A percentile compares a stretch with the other conserved stretches of the same genome.
These are phyloP conservation scores for Syncephalastrum sp. DNA, from an alignment of 371 early-diverging fungal species.

Conservation along the genomic window DNA sequence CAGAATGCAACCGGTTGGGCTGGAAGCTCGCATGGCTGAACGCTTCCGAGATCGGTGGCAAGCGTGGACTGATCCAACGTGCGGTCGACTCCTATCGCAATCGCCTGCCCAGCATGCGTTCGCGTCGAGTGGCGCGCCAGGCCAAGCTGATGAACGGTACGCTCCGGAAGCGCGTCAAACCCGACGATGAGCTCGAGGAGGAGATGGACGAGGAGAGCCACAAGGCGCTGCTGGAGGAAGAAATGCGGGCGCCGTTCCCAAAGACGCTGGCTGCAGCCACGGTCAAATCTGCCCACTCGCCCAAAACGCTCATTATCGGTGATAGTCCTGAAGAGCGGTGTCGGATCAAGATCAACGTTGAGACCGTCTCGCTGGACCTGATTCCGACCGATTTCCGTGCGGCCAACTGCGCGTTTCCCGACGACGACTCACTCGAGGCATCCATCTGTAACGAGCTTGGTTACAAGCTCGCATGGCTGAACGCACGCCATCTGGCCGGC, in stretches of 20 bases:
- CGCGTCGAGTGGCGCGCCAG: slow-evolving; percentile 80
- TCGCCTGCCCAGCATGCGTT: slow-evolving; percentile 77
- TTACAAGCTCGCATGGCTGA: slow-evolving; percentile 48
- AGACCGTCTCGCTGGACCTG: slow-evolving; percentile 34
- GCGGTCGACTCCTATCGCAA: slow-evolving; percentile 95
- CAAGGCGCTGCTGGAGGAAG: slow-evolving; percentile 3
- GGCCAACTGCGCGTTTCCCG: slow-evolving; percentile 43
- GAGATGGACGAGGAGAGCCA: slow-evolving; percentile 27
- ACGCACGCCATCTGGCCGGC: slow-evolving; percentile 40
- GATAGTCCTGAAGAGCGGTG: slow-evolving; percentile 29
- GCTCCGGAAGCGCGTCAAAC: slow-evolving; percentile 35
- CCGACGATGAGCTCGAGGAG: slow-evolving; percentile 12
- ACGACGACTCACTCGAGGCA: slow-evolving; percentile 31
- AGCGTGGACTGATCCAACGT: slow-evolving; percentile 91
- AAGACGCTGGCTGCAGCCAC: slow-evolving; percentile 25
- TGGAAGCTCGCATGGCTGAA: slow-evolving; percentile 94
- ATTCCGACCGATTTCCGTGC: slow-evolving; percentile 38
- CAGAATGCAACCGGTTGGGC: slow-evolving; percentile 86
- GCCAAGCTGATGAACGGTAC: slow-evolving; percentile 68
- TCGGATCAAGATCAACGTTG: slow-evolving; percentile 43
- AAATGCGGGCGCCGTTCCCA: slow-evolving; percentile 11
- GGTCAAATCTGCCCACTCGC: slow-evolving; percentile 34
- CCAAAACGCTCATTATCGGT: slow-evolving; percentile 42
- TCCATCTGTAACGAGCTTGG: slow-evolving; percentile 40
- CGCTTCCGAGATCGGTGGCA: slow-evolving; percentile 77